These are phyloP conservation scores for Mycena polygramma DNA, from an alignment of 768 basidiomycete species.

Conservation along the genomic window DNA sequence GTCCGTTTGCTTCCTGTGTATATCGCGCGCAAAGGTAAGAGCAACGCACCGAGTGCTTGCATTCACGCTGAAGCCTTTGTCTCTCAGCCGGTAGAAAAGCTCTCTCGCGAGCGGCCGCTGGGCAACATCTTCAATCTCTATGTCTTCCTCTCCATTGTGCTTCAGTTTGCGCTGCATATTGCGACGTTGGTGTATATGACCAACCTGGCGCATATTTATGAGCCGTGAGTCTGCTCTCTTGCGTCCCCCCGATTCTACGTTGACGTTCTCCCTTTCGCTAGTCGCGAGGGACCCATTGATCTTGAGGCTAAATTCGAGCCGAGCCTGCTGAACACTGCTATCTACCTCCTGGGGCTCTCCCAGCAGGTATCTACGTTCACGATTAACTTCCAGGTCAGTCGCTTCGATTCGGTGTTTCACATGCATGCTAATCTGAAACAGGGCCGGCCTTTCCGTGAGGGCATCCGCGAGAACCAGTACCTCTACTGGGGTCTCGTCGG, in stretches of 20 bases:
- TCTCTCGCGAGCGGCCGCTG: slow-evolving; percentile 93
- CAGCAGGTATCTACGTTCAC: slow-evolving; percentile 99
- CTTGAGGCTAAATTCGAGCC: slow-evolving; percentile 98
- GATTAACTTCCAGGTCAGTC: slow-evolving; percentile 91
- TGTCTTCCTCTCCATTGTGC: slow-evolving; percentile 89
- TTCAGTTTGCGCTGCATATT: slow-evolving; percentile 97
- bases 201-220: slow-evolving; percentile 79
- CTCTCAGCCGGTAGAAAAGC: slow-evolving; percentile 91
- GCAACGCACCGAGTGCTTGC: neutral
- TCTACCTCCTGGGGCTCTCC: slow-evolving; percentile 94
- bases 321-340: slow-evolving; percentile 93
- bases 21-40: slow-evolving; percentile 94
- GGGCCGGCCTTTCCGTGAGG: slow-evolving; percentile 98
- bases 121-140: slow-evolving; percentile 98
- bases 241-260: slow-evolving; percentile 25
- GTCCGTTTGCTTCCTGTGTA: slow-evolving; percentile 98
- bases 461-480: slow-evolving; percentile 95
- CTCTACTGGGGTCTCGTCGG: slow-evolving; percentile 93
- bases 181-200: slow-evolving; percentile 94
- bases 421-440: slow-evolving; percentile 44
- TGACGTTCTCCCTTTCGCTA: slow-evolving; percentile 6
- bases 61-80: neutral
- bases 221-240: slow-evolving; percentile 68
- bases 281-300: slow-evolving; percentile 82
- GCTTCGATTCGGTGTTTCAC: slow-evolving; percentile 1